These are phyloP conservation scores for Phytophthora aleatoria DNA, from an alignment of 352 stramenopile genomes.

Conservation along the genomic window DNA sequence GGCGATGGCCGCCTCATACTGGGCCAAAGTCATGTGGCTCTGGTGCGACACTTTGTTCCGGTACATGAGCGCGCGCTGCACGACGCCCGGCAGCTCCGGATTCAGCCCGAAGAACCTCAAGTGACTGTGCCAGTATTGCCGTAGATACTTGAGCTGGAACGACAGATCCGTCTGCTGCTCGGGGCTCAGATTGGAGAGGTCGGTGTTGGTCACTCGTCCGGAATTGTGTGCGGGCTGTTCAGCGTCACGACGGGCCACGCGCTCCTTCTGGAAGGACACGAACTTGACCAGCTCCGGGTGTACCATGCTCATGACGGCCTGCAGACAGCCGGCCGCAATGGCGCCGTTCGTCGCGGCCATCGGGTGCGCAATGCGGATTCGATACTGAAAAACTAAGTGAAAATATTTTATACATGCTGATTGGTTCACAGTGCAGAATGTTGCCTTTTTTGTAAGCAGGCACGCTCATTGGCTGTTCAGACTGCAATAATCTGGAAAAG, in stretches of 20 bases:
- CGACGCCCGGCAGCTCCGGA: conserved; percentile 32
- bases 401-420: too few species aligned
- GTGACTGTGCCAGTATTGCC: conserved; percentile 48
- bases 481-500: too few species aligned
- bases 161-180: conserved; percentile 40
- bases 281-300: conserved; percentile 42
- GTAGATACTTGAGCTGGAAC: conserved; percentile 43
- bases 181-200: conserved; percentile 4
- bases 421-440: too few species aligned
- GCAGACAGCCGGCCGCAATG: conserved; percentile 41
- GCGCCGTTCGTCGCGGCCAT: conserved; percentile 18
- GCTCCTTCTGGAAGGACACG: conserved; percentile 40
- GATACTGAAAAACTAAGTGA: neutral
- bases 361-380: neutral
- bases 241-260: conserved; percentile 32
- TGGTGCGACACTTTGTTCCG: conserved; percentile 49
- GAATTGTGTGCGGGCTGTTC: neutral
- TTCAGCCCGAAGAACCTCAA: conserved; percentile 32
- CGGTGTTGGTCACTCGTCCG: conserved; percentile 1
- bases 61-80: conserved; percentile 37
- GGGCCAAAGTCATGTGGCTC: conserved; percentile 29
- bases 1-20: conserved; percentile 39
- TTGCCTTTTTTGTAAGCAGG: too few species aligned
- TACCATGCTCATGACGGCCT: conserved; percentile 51
- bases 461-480: too few species aligned